These are phyloP conservation scores for Parafenestella ontariensis DNA, from an alignment of 2,329 filamentous ascomycete genomes.

Conservation along the genomic window DNA sequence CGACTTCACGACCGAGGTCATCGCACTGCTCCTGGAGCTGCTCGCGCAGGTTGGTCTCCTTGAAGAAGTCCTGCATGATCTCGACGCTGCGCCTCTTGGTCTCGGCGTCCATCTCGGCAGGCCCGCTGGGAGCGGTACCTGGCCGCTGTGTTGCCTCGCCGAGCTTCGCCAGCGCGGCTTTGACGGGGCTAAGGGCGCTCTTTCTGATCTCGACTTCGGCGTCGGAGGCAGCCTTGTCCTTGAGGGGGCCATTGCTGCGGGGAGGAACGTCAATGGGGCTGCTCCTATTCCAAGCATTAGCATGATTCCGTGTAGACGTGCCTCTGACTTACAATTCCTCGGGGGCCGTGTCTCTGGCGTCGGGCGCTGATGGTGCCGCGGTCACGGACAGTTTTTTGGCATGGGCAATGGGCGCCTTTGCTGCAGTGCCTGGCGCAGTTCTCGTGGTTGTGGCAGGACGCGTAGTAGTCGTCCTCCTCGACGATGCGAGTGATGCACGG, in stretches of 20 bases:
- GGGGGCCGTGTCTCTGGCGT: conserved; percentile 6
- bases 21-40: conserved; percentile 46
- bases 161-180: conserved; percentile 40
- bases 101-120: conserved; percentile 41
- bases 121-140: conserved; percentile 42
- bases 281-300: conserved; percentile 13
- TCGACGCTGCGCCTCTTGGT: conserved; percentile 41
- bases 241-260: conserved; percentile 31
- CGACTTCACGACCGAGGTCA: conserved; percentile 41
- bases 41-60: conserved; percentile 47
- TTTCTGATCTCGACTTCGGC: conserved; percentile 43
- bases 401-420: conserved; percentile 31
- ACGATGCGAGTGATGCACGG: conserved; percentile 37
- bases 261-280: conserved; percentile 32
- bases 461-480: conserved; percentile 29
- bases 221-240: conserved; percentile 46
- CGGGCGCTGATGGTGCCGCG: conserved; percentile 19
- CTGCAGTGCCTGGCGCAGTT: conserved; percentile 24
- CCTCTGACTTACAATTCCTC: conserved; percentile 11
- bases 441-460: conserved; percentile 32
- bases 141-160: conserved; percentile 37
- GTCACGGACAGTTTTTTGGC: conserved; percentile 40
- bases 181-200: conserved; percentile 33
- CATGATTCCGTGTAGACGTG: background rate
- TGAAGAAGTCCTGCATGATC: conserved; percentile 51